These are phyloP conservation scores for Globisporangium takayamanum DNA, from an alignment of 352 stramenopile genomes.

Conservation along the genomic window DNA sequence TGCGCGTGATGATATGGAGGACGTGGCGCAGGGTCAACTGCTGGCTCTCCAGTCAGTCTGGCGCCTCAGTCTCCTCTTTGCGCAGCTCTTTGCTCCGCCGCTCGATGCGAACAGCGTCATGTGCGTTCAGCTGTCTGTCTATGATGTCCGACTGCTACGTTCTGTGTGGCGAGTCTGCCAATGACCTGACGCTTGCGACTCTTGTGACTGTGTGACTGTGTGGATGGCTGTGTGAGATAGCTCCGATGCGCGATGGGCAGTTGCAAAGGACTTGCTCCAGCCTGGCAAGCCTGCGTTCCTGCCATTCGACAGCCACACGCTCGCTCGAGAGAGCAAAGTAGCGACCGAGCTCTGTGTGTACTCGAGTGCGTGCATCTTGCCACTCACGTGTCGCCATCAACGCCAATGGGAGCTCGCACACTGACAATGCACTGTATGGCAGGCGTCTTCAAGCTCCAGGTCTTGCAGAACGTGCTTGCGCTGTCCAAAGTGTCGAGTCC, in stretches of 20 bases:
- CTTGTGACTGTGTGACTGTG: neutral
- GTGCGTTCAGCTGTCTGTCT: neutral
- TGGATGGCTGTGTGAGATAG: constrained; percentile 1
- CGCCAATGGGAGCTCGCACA: neutral
- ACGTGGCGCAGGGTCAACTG: constrained; percentile 16
- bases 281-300: constrained; percentile 29
- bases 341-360: constrained; percentile 13
- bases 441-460: constrained; percentile 28
- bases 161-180: neutral
- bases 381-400: too few species aligned
- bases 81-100: neutral
- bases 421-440: neutral
- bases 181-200: neutral
- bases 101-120: constrained; percentile 7
- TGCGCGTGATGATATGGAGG: constrained; percentile 1
- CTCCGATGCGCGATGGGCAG: constrained; percentile 34
- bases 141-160: neutral
- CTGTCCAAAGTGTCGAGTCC: constrained; percentile 24
- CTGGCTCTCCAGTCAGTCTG: constrained; percentile 18
- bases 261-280: constrained; percentile 40
- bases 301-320: constrained; percentile 20
- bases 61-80: constrained; percentile 18
- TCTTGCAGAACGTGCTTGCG: constrained; percentile 25
- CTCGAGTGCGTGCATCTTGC: neutral
- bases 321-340: neutral